Base-by-base conservation (phyloP, 495 filamentous ascomycete genomes). In the Clohesyomyces aquaticus region DNA sequence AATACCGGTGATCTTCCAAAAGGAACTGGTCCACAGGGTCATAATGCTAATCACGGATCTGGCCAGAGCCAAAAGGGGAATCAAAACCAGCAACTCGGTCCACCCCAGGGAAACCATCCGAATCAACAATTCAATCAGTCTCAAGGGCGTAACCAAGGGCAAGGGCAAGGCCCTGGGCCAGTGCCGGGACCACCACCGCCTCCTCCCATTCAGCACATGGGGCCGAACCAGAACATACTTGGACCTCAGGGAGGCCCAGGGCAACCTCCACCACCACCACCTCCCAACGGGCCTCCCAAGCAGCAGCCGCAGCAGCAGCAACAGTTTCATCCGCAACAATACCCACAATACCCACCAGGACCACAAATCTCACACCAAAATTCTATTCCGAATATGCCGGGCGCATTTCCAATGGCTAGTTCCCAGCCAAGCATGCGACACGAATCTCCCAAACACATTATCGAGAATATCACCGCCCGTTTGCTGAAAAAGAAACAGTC, bases 101-200 rank as follows among this genome's bases (percentile, higher is more conserved):
- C 32, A 21, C 14, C 14, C 3, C 54, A 56, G 22, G 54, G 54
- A 4, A 29, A 23, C 18, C 29, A 35, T 42, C 28, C 19, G 16
- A 46, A 27, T 28, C n/a, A 28, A 2, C 19, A 35, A 14, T 21
- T 11, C n/a, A 35, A 28, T 26, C 32, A 45, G 29, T n/a, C 6
- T 4, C 23, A 28, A 29, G 52, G 52, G 9, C 47, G 25, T 22
- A 26, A 9, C 19, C 29, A n/a, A 55, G 29, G 4, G 22, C 52
- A 55, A 55, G 52, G 52, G 4, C 55, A 43, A 57, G 41, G 22
- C 32, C 28, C 41, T n/a, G 53, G 26, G 12, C 55, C 45, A 57
- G 26, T 23, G 10, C 50, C 4, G 4, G 50, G 50, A 28, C 55
- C 55, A 27, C 35, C 35, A 42, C 53, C 55, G 18, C 38, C 55